Percentiles rank a stretch among this genome's conserved stretches.
These are phyloP conservation scores for Annulohypoxylon moriforme DNA, from an alignment of 495 filamentous ascomycete species.

Conservation along the genomic window DNA sequence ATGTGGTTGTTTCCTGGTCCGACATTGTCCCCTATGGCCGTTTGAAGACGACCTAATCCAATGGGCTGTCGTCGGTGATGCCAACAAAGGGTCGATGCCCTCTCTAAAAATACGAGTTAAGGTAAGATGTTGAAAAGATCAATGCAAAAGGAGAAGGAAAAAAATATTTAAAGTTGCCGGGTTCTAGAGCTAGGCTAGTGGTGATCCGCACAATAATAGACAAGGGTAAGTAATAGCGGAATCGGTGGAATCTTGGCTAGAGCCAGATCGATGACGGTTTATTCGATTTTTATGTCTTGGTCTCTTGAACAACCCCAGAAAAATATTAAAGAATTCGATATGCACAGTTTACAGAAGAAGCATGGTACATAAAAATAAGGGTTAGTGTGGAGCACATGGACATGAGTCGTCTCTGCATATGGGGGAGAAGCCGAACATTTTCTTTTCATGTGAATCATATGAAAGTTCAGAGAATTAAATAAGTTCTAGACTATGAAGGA, in stretches of 20 bases:
- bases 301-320: background rate
- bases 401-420: background rate
- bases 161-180: background rate
- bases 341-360: background rate
- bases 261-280: constrained; percentile 22
- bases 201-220: constrained; percentile 15
- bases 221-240: constrained; percentile 28
- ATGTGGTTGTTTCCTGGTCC: constrained; percentile 32
- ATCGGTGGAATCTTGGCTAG: background rate
- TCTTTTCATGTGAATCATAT: background rate
- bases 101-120: background rate
- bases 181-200: constrained; percentile 22
- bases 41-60: background rate
- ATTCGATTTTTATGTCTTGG: background rate
- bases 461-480: background rate
- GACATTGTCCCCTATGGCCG: constrained; percentile 18
- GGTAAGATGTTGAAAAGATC: background rate
- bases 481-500: background rate
- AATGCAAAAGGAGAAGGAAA: constrained; percentile 10
- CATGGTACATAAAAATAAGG: background rate
- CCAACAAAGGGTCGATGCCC: constrained; percentile 9
- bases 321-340: background rate
- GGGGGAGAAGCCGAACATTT: background rate
- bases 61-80: constrained; percentile 1
- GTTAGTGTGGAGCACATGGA: background rate